Conservation (phyloP, 345 rosid genomes). For the Turnera subulata region DNA sequence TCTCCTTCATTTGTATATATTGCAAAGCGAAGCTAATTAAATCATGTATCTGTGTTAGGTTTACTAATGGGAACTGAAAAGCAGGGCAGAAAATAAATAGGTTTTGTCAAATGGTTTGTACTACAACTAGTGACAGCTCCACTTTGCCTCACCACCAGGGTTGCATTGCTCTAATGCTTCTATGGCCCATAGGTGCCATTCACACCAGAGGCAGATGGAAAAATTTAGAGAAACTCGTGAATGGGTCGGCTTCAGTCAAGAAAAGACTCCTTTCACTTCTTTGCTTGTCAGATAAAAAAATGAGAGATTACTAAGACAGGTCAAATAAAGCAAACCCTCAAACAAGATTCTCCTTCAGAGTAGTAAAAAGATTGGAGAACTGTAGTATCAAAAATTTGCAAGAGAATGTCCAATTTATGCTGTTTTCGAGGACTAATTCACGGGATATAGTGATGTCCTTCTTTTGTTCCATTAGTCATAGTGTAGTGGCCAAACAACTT, state of each 20-base stretch:
- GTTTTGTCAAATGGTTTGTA: constrained; percentile 8
- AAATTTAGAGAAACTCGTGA: neutral
- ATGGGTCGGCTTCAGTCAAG: constrained; percentile 11
- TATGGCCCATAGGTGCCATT: constrained; percentile 9
- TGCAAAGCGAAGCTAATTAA: too few relatives aligned
- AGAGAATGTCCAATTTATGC: too few relatives aligned
- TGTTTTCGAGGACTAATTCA: too few relatives aligned
- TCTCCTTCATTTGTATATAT: too few relatives aligned
- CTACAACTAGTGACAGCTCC: constrained; percentile 3
- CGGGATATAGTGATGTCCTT: too few relatives aligned
- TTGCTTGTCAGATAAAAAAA: constrained; percentile 18
- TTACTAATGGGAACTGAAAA: too few relatives aligned
- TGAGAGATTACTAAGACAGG: constrained; percentile 15
- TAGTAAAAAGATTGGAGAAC: neutral
- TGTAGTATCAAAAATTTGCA: too few relatives aligned
- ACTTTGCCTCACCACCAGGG: neutral
- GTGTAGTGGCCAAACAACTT: too few relatives aligned
- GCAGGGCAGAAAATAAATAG: too few relatives aligned
- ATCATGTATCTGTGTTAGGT: too few relatives aligned
- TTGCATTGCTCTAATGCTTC: neutral
- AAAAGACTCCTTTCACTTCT: constrained; percentile 7
- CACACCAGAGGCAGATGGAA: neutral
- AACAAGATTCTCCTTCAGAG: constrained; percentile 21
- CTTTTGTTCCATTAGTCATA: too few relatives aligned
- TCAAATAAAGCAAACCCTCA: constrained; percentile 24